These are phyloP conservation scores for Melocanna baccifera DNA, from an alignment of 176 grass and related monocot genomes.

Conservation along the genomic window DNA sequence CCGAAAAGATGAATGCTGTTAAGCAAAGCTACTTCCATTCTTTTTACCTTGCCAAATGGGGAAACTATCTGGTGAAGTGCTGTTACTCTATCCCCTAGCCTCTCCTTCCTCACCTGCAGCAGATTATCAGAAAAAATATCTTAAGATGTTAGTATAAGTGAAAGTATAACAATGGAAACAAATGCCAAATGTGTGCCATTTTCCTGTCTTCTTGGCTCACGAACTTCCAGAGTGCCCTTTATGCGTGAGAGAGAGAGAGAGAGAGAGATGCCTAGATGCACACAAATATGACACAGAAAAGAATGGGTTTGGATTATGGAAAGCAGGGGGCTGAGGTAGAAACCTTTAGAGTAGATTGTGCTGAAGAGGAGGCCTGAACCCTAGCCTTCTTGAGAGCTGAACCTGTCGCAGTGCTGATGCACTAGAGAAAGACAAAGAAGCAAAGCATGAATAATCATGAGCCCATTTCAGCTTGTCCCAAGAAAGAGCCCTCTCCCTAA, in stretches of 20 bases:
- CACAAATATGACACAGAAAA: not conserved
- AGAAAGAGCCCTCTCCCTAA: conserved; percentile 30
- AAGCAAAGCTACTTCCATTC: not conserved
- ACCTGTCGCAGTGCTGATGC: conserved; percentile 94
- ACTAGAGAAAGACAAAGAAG: conserved; percentile 69
- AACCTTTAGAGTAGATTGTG: conserved; percentile 99
- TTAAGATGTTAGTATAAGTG: not conserved
- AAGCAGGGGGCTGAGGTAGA: conserved; percentile 51
- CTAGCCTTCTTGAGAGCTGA: conserved; percentile 91
- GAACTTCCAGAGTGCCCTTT: conserved; percentile 6
- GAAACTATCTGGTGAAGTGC: conserved; percentile 91
- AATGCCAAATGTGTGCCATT: not conserved
- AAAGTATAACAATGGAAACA: not conserved
- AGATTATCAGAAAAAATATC: not conserved
- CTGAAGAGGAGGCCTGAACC: conserved; percentile 87
- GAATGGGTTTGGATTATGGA: conserved; percentile 8
- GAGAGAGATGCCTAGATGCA: not conserved
- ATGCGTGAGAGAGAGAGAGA: not conserved
- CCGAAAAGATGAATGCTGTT: not conserved
- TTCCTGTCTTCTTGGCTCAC: conserved; percentile 8
- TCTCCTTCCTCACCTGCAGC: conserved; percentile 90
- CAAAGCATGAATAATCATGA: conserved; percentile 59
- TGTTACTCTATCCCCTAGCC: conserved; percentile 86
- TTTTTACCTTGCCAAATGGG: conserved; percentile 83
- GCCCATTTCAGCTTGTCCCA: conserved; percentile 30